Base-by-base conservation (phyloP, 1,284 basidiomycete genomes). In the Takashimella tepidaria region DNA sequence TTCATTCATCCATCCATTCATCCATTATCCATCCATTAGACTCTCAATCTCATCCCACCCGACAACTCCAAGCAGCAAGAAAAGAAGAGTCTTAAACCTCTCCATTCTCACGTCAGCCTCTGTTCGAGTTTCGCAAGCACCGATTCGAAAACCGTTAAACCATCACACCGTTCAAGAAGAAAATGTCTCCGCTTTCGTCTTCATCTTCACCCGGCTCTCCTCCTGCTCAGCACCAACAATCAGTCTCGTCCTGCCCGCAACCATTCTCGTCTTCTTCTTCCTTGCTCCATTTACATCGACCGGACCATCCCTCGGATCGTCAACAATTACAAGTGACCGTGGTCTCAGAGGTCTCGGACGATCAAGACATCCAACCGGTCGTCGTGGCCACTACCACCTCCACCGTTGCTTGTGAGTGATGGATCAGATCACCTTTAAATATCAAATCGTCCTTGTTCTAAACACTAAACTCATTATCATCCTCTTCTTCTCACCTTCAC, bases 261-360 rank as follows among this genome's bases (percentile, higher is more conserved):
- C n/a, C n/a, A n/a, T n/a, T n/a, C 12, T 60, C 61, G 3, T 61
- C 67, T 4, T 54, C 63, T 47, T 65, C 67, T 2, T 73, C 71
- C 27, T 62, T 73, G 11, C 60, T 73, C 41, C 69, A 70, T 19
- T 57, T 63, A 21, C 56, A 66, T 49, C 61, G 71, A 10, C 71
- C 71, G 6, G 61, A 61, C 24, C 59, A 62, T 42, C 16, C 31
- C 10, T 37, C 31, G 10, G 31, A 37, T 16, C 51, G 55, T 1
- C 41, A 26, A n/a, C 22, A 50, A 31, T 45, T 20, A 20, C 22
- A 42, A 23, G 21, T 45, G 49, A 20, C 16, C 22, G 5, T 40
- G 51, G n/a, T n/a, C n/a, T 45, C 21, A 54, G 50, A 21, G 48
- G n/a, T n/a, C n/a, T 37, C 31, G 16, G 31, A 37, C 31, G 31